Evolutionary conservation across 805 yeast genomes (phyloP).

Genomic region (Starmerella riodocensis): DNA sequence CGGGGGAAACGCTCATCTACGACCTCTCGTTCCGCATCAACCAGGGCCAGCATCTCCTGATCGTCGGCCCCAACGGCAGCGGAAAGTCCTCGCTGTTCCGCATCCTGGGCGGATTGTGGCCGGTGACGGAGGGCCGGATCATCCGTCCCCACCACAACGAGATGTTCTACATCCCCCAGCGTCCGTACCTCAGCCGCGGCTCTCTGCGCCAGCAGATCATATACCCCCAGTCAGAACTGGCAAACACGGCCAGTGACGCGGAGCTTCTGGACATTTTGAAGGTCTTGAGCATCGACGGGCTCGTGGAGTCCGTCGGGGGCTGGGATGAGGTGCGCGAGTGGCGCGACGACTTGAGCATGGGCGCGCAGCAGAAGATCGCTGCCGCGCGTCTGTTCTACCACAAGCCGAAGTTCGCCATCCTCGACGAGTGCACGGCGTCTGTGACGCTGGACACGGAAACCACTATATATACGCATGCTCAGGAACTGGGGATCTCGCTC

Average conservation of each 20-base stretch:
- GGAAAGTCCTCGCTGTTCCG: slow-evolving; percentile 90
- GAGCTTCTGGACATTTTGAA: slow-evolving; percentile 28
- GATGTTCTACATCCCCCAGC: slow-evolving; percentile 81
- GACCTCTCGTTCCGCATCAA: slow-evolving; percentile 57
- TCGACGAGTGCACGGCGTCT: slow-evolving; percentile 92
- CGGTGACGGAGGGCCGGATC: slow-evolving; percentile 45
- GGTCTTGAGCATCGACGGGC: slow-evolving; percentile 27
- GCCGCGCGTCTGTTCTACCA: slow-evolving; percentile 88
- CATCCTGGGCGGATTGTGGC: slow-evolving; percentile 89
- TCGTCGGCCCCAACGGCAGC: slow-evolving; percentile 93
- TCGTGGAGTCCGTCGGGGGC: slow-evolving; percentile 35
- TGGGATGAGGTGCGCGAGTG: slow-evolving; percentile 64
- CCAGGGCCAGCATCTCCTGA: slow-evolving; percentile 71
- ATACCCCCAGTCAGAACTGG: slow-evolving; percentile 63
- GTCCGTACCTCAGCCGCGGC: slow-evolving; percentile 74
- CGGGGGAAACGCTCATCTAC: slow-evolving; percentile 56
- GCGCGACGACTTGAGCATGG: slow-evolving; percentile 78
- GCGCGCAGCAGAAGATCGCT: slow-evolving; percentile 87
- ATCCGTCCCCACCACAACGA: slow-evolving; percentile 52
- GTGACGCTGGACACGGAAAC: slow-evolving; percentile 85
- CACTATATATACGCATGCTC: slow-evolving; percentile 75
- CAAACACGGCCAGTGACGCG: slow-evolving; percentile 27
- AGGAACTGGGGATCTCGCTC: slow-evolving; percentile 62
- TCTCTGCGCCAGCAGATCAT: slow-evolving; percentile 77
- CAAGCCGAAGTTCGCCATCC: slow-evolving; percentile 80